Evolutionary conservation across 108 stramenopile genomes (phyloP), one percentile per base, ranked within the genome.

Genomic region (Chaetoceros tenuissimus): DNA sequence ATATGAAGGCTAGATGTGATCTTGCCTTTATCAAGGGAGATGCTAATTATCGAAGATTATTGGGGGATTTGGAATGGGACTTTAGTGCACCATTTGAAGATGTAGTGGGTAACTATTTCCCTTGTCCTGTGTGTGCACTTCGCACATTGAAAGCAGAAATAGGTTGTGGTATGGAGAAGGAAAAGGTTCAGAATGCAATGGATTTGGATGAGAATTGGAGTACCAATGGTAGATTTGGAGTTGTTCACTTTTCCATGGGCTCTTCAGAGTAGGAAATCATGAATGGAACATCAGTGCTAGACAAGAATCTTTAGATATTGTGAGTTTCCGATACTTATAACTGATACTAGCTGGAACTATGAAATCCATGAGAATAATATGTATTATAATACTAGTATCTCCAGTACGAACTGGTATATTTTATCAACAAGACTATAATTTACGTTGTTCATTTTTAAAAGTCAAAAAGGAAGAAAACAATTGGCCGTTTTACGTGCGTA

Each of bases 21-120:
- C 59, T 96, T 51, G 92, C 90, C 24, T 91, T 97, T 71, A 89
- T 95, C 26, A 96, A 98, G 69, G 97, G 97, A 20, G 97, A 98
- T 68, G 97, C 97, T 46, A 98, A 98, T 54, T 98, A 98, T 63
- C 73, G 97, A 3, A 77, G 97, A 24, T 55, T 96, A 30, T 60
- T 98, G 28, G 97, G 94, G 0, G 97, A 98, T 69, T 62, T 91
- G 13, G 53, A 57, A 28, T 98, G 94, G 94, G 82, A 94, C 45
- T 79, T 74, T 46, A 68, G 81, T 17, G 80, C 88, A 24, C 88
- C 85, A 5, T 98, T 98, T 63, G 62, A 71, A 23, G 87, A 96
- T 51, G 94, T 96, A 3, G 91, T 89, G 1, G 92, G 92, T 10
- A 61, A 67, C 28, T 96, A 98, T 60, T 96, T 94, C 57, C 94